Evolutionary conservation across 2,329 filamentous ascomycete genomes (phyloP), one percentile per base, ranked within the genome.

Genomic region (Paecilomyces sp.): DNA sequence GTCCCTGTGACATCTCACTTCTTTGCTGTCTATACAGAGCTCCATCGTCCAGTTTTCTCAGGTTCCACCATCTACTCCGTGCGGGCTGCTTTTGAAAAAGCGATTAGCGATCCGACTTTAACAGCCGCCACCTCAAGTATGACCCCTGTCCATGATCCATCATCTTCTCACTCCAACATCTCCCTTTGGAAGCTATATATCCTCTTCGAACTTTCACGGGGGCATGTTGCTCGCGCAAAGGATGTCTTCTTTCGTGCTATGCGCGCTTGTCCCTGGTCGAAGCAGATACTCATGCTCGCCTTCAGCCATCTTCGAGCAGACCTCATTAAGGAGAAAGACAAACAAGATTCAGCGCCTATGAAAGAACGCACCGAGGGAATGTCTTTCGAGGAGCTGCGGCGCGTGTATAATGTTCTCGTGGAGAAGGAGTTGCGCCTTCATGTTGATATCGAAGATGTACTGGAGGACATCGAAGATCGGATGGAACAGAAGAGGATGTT

Each of bases 391-490:
- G 83, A 88, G 58, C 64, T 85, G 61, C 78, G 74, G 57, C 78
- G 77, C 56, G 69, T 86, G 15, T 84, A 83, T 68, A 77, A 81
- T 62, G 78, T 85, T 6, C 75, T 88, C 68, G 75, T 77, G 13
- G 85, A 88, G 72, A 86, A 86, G 71, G 85, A 85, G 65, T 62
- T 88, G 62, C 77, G 86, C 61, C 70, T 88, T 25, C 82, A 84
- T 71, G 73, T 83, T 57, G 79, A 85, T 66, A 68, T 85, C 31
- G 79, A 82, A 61, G 75, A 79, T 18, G 62, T 71, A 41, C 64
- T 79, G 57, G 70, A 75, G 36, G 70, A 74, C 31, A 64, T 70
- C 50, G 68, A 69, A 33, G 58, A 58, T 47, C 58, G 57, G 59
- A 66, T 65, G 60, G 59, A 61, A 54, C 57, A 56, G 22, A 59